Percentiles rank a stretch among this genome's conserved stretches.
Evolutionary conservation across 495 filamentous ascomycete species (phyloP).

Genomic region (Pyrenopolyporus hunteri): DNA sequence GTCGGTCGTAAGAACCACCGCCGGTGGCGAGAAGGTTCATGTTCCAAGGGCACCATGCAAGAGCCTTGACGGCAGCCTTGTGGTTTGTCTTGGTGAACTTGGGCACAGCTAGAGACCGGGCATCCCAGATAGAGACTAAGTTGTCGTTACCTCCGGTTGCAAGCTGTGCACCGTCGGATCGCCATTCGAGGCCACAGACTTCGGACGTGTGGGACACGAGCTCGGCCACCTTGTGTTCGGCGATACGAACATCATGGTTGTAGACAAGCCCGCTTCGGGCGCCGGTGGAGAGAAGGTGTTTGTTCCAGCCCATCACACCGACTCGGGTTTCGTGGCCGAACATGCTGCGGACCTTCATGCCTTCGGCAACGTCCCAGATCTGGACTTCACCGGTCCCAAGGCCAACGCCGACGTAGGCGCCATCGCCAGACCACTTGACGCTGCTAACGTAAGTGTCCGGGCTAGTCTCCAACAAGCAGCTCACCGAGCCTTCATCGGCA

Average conservation of each 20-base stretch:
- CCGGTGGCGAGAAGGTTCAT: conserved; percentile 94
- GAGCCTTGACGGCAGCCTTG: conserved; percentile 95
- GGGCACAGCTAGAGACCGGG: conserved; percentile 85
- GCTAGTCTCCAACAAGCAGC: conserved; percentile 80
- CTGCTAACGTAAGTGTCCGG: conserved; percentile 96
- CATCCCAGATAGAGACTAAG: conserved; percentile 98
- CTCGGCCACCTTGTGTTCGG: conserved; percentile 96
- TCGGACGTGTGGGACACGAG: conserved; percentile 96
- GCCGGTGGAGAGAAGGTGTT: conserved; percentile 94
- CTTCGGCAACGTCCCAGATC: conserved; percentile 98
- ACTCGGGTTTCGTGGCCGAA: conserved; percentile 95
- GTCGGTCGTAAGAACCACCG: conserved; percentile 92
- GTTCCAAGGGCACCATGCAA: conserved; percentile 99
- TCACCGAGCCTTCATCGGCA: conserved; percentile 89
- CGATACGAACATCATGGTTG: conserved; percentile 98
- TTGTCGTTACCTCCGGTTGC: conserved; percentile 99
- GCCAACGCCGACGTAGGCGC: conserved; percentile 94
- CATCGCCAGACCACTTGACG: conserved; percentile 98
- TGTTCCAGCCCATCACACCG: conserved; percentile 98
- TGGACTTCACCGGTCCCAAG: conserved; percentile 95
- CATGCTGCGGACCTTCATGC: conserved; percentile 96
- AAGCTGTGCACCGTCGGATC: conserved; percentile 92
- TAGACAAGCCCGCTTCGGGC: conserved; percentile 93
- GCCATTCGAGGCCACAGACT: conserved; percentile 97
- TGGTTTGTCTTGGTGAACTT: conserved; percentile 99